Base-by-base conservation (phyloP, 257 asterid species). In the Rauvolfia tetraphylla region DNA sequence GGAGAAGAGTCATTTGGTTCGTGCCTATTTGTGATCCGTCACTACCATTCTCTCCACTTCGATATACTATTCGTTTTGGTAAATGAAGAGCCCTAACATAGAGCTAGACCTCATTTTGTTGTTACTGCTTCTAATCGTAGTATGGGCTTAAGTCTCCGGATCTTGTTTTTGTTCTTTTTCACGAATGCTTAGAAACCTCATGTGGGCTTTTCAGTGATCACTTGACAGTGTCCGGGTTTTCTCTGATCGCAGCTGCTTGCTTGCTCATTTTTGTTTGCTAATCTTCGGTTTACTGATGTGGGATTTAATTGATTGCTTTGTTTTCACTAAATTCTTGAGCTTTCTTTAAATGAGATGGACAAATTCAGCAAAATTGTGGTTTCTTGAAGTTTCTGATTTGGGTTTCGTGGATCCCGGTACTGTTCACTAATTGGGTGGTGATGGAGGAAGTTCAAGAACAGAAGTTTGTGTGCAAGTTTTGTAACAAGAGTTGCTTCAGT, bases 391-490 rank as follows among this genome's bases (percentile, higher is more conserved):
- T 80, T 75, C 75, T 69, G 78, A 86, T 72, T 78, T 79, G 76
- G 77, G 73, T 68, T 80, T 80, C 78, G 10, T 72, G 56, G 68
- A 68, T 79, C 83, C 69, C 80, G 75, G 83, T 78, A 82, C 77
- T 23, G 5, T 46, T 63, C 46, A 77, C 68, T 71, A 86, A 63
- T 72, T 61, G 38, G 69, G 36, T 7, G 63, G 78, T 59, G 78
- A 77, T 83, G 36, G 84, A 87, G 77, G 80, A 15, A 2, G 48
- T 36, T 56, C 84, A 82, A 83, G 89, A 74, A 62, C 90, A 83
- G 80, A 79, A 80, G 59, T 84, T 79, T 70, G 39, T 79, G 2
- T 95, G 99, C 96, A 93, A 82, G 84, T 88, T 86, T 54, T 93
- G 99, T 83, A 80, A 75, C 86, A 89, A 89, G 78, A 59, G 63